Evolutionary conservation across 768 basidiomycete species (phyloP), one percentile per base, ranked within the genome.

Genomic region (Suillus subluteus): DNA sequence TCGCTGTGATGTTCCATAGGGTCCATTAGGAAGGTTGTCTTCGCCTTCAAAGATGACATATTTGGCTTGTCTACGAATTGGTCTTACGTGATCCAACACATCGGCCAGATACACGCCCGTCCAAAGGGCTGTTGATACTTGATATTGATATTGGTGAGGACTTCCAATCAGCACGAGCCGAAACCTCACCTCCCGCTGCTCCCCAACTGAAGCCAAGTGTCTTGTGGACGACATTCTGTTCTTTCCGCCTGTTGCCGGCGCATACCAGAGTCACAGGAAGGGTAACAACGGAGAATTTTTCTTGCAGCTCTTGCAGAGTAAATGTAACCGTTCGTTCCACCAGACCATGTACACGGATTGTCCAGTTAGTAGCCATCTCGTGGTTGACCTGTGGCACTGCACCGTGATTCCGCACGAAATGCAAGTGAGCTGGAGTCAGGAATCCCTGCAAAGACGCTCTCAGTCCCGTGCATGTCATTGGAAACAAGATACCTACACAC

Each of bases 321-420:
- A 88, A 75, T 2, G 73, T 78, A 58, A 76, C 32, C 62, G 80
- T 74, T 40, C 75, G 69, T 41, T 74, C 67, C 66, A 87, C 76
- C 72, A 79, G 76, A 46, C 82, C 73, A 38, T 71, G 67, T 40
- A 90, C 75, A 21, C 73, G 73, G 32, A 89, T 65, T 50, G 72
- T 79, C 87, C 88, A 89, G 21, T 77, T 73, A 5, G 70, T 71
- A 4, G 79, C 78, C 4, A 70, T 72, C 7, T 76, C 74, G 0
- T 73, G 73, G n/a, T 79, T 74, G 16, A 88, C 76, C 23, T 73
- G 73, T 1, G 88, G 88, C 5, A 87, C 87, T 1, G 85, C 81
- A 13, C 88, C 88, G 67, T 89, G 88, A 67, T 86, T 88, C 18
- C 88, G 82, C n/a, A 88, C 88, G 70, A 80, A 89, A 75, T 83